Conservation (phyloP, 2,329 filamentous ascomycete genomes). For the Fusarium udum region DNA sequence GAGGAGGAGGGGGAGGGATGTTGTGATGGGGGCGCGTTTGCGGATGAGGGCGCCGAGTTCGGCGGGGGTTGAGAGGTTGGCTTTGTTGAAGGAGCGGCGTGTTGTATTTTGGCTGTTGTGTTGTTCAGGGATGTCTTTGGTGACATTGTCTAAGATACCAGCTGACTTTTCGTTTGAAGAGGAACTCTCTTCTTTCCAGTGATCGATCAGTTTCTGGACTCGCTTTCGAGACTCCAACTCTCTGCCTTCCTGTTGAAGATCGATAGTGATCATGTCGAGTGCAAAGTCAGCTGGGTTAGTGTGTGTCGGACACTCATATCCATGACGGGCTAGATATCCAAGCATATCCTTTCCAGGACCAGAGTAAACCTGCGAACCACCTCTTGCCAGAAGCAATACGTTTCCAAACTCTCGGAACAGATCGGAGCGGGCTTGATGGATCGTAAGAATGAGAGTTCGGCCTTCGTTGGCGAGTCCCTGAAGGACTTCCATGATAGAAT, state of each 20-base stretch:
- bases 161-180: conserved; percentile 35
- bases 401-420: conserved; percentile 77
- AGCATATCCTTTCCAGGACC: conserved; percentile 72
- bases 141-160: conserved; percentile 45
- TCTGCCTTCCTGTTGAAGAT: conserved; percentile 71
- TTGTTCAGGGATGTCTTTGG: conserved; percentile 1
- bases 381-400: conserved; percentile 74
- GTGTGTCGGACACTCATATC: conserved; percentile 71
- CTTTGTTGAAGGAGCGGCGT: conserved; percentile 55
- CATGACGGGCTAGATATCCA: conserved; percentile 67
- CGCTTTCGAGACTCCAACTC: conserved; percentile 71
- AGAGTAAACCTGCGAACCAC: conserved; percentile 74
- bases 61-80: conserved; percentile 70
- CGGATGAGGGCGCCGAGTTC: conserved; percentile 76
- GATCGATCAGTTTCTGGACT: conserved; percentile 68
- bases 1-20: conserved; percentile 73
- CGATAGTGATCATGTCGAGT: conserved; percentile 79
- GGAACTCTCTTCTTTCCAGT: conserved; percentile 57
- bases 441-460: conserved; percentile 78
- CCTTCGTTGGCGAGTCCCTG: conserved; percentile 76
- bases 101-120: background rate
- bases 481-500: conserved; percentile 79
- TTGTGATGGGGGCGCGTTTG: conserved; percentile 67
- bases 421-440: conserved; percentile 80
- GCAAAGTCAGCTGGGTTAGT: conserved; percentile 84